Conservation (phyloP, 2,329 filamentous ascomycete genomes). For the Fusarium xylarioides region DNA sequence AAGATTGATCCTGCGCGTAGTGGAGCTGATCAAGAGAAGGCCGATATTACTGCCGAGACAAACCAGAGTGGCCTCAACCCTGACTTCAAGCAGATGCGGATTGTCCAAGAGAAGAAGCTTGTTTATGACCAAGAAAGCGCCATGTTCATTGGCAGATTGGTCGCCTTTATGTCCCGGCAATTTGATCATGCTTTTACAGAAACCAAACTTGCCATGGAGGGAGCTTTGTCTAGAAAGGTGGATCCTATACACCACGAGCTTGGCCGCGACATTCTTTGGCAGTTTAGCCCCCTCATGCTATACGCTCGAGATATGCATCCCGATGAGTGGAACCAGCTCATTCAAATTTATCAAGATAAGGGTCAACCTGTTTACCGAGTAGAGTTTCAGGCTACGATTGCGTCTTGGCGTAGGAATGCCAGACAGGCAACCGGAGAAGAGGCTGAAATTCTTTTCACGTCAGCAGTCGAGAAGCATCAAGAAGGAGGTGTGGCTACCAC, state of each 20-base stretch:
- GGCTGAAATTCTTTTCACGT: conserved; percentile 85
- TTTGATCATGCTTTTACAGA: conserved; percentile 80
- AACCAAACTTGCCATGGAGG: conserved; percentile 71
- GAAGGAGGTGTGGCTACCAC: conserved; percentile 76
- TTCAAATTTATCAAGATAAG: conserved; percentile 83
- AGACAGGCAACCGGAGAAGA: conserved; percentile 81
- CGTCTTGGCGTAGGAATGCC: conserved; percentile 82
- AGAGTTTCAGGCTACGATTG: conserved; percentile 80
- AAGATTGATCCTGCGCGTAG: conserved; percentile 89
- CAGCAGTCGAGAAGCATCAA: conserved; percentile 83
- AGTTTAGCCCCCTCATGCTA: conserved; percentile 85
- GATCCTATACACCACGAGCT: conserved; percentile 76
- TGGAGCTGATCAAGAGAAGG: conserved; percentile 57
- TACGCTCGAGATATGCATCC: conserved; percentile 88
- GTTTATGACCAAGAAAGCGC: conserved; percentile 82
- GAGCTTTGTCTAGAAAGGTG: conserved; percentile 70
- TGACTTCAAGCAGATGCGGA: conserved; percentile 89
- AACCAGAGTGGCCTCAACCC: conserved; percentile 67
- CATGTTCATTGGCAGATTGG: conserved; percentile 80
- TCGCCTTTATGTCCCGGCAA: conserved; percentile 82
- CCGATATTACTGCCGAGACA: conserved; percentile 55
- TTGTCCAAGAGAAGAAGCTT: conserved; percentile 93
- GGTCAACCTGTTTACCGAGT: conserved; percentile 80
- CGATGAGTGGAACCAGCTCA: conserved; percentile 80
- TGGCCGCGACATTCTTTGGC: conserved; percentile 81